These are phyloP conservation scores for Kondoa subrosea DNA, from an alignment of 768 basidiomycete species.

Conservation along the genomic window DNA sequence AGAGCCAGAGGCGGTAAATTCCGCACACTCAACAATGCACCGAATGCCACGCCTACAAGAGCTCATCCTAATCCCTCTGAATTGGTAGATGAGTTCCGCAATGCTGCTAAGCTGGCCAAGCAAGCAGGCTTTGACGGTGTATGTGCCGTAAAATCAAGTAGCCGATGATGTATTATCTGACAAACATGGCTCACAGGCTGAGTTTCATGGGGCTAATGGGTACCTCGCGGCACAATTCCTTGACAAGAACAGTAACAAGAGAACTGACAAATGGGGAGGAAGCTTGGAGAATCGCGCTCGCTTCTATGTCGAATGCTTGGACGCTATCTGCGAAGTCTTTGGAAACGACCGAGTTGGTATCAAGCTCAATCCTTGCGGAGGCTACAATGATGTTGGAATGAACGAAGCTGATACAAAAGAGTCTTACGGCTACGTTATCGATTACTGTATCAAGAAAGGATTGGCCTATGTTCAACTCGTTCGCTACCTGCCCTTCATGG, in stretches of 20 bases:
- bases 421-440: slow-evolving; percentile 7
- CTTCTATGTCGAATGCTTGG: slow-evolving; percentile 44
- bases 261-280: slow-evolving; percentile 44
- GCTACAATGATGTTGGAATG: slow-evolving; percentile 7
- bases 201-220: slow-evolving; percentile 14
- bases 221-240: slow-evolving; percentile 28
- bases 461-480: slow-evolving; percentile 3
- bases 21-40: neutral
- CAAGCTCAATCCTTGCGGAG: slow-evolving; percentile 13
- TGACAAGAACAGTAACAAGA: slow-evolving; percentile 22
- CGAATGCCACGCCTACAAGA: slow-evolving; percentile 16
- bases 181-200: neutral
- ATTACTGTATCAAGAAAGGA: neutral
- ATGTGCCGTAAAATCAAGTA: slow-evolving; percentile 23
- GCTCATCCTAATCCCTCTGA: slow-evolving; percentile 36
- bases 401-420: slow-evolving; percentile 9
- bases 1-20: slow-evolving; percentile 9
- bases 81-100: slow-evolving; percentile 36
- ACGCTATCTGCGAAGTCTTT: slow-evolving; percentile 41
- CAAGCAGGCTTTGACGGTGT: slow-evolving; percentile 55
- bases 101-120: slow-evolving; percentile 44
- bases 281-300: slow-evolving; percentile 45
- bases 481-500: slow-evolving; percentile 9
- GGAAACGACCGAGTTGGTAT: slow-evolving; percentile 40
- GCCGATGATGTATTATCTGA: neutral